Percentiles rank a stretch among this genome's conserved stretches.
phyloP scores from a whole-genome alignment of 2,329 filamentous ascomycete species.

The Orbilia brochopaga region DNA sequence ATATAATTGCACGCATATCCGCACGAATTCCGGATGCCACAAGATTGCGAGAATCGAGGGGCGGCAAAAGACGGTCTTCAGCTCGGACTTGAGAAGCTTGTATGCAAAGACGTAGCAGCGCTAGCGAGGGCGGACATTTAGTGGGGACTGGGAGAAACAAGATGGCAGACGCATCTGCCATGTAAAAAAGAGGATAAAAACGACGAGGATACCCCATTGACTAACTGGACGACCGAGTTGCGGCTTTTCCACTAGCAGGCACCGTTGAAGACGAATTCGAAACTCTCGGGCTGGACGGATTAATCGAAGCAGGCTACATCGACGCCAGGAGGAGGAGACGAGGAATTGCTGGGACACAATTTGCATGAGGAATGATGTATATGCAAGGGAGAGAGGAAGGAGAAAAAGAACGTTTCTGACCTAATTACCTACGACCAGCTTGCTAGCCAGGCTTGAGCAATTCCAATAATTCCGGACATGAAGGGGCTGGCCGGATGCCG shows the following conservation, averaged over 20 bases:
- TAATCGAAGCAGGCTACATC: background rate
- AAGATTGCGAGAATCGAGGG: background rate
- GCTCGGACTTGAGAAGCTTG: background rate
- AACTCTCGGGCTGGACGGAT: background rate
- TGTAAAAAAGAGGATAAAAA: background rate
- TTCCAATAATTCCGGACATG: conserved; percentile 6
- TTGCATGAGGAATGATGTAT: no score
- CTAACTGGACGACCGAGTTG: background rate
- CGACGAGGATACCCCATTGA: background rate
- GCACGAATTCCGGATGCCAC: background rate
- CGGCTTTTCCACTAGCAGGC: background rate
- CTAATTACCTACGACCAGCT: background rate
- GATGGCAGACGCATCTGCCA: background rate
- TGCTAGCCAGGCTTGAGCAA: conserved; percentile 3
- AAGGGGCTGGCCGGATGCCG: conserved; percentile 36
- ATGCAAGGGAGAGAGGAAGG: background rate
- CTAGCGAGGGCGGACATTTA: background rate
- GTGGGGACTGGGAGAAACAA: background rate
- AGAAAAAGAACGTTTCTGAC: background rate
- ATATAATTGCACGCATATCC: background rate
- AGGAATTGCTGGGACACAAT: background rate
- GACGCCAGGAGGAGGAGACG: background rate
- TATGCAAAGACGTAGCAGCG: background rate
- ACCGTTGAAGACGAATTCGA: background rate
- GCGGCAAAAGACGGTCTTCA: background rate